Evolutionary conservation across 2,329 filamentous ascomycete species (phyloP), one percentile per base, ranked within the genome.

Genomic region (Ophiostoma populinum): DNA sequence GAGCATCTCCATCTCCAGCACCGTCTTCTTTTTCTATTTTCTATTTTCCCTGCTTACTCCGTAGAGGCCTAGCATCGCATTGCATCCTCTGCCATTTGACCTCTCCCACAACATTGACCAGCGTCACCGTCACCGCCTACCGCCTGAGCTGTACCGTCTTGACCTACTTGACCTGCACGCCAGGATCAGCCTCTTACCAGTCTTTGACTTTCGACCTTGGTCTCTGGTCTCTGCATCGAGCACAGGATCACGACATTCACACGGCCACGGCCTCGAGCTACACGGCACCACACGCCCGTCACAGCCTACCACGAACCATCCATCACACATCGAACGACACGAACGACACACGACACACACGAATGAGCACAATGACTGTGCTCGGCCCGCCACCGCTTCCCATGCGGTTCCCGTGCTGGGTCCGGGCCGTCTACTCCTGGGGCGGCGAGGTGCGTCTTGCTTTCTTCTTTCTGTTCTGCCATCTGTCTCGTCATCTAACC

Each of bases 371-470:
- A 22, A 41, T 41, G 39, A 22, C 39, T 30, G 24, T 41, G 25
- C 36, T 22, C 20, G 39, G 33, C 25, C 39, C 39, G 68, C 39
- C 39, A 17, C 39, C 39, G 36, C 30, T 38, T 13, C 39, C 39
- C 33, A 38, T 28, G 36, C 39, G 34, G 34, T 41, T 38, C 24
- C 39, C 39, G 27, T 41, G 36, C 39, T 41, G 36, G 39, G 38
- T 36, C 34, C 22, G 36, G 21, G 36, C 39, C 10, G 39, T 41
- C 22, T 93, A 92, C 55, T 92, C 83, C 13, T 93, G 82, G 80
- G 82, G 83, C 55, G 85, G 85, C 62, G 85, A 93, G 65, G 73
- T 72, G 49, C 42, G 48, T 26, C 38, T 18, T 35, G 4, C n/a
- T 20, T 7, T 6, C 20, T 9, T 25, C n/a, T 34, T n/a, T 7